A percentile compares a stretch with the other conserved stretches of the same genome.
These are phyloP conservation scores for Stephanodiscus triporus DNA, from an alignment of 108 stramenopile species.

Conservation along the genomic window DNA sequence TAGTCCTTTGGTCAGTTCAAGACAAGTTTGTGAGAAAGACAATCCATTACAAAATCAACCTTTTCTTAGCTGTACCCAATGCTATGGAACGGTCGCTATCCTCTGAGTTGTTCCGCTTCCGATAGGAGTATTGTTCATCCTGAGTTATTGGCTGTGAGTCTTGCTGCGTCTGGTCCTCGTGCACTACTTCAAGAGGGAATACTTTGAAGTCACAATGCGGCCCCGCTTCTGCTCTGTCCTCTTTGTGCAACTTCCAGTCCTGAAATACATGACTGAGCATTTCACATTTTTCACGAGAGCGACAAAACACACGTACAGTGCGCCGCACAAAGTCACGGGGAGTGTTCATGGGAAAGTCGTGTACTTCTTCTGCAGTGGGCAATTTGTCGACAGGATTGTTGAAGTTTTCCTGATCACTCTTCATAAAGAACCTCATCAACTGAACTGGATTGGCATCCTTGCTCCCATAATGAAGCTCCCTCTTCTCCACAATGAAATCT, in stretches of 20 bases:
- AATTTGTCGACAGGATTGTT: conserved; percentile 42
- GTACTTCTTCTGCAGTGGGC: conserved; percentile 52
- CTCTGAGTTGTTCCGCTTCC: not conserved
- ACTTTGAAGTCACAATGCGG: conserved; percentile 18
- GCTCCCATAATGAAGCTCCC: conserved; percentile 67
- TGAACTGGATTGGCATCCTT: conserved; percentile 67
- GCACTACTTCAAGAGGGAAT: conserved; percentile 6
- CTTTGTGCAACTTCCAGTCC: conserved; percentile 22
- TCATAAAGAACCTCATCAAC: conserved; percentile 72
- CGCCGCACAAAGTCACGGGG: conserved; percentile 22
- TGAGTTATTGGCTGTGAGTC: not conserved
- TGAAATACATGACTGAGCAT: conserved; percentile 23
- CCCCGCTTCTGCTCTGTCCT: conserved; percentile 5
- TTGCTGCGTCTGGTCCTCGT: conserved; percentile 5
- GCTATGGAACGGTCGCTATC: conserved; percentile 1
- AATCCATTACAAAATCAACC: not conserved
- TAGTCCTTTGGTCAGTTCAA: not conserved
- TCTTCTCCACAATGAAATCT: conserved; percentile 73
- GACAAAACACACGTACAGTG: conserved; percentile 33
- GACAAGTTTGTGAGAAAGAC: not conserved
- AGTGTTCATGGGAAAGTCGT: conserved; percentile 23
- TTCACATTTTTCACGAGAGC: conserved; percentile 27
- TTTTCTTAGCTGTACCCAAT: not conserved
- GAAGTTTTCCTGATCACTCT: conserved; percentile 42
- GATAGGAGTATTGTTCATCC: not conserved